Evolutionary conservation across 2,329 filamentous ascomycete species (phyloP), one percentile per base, ranked within the genome.

Genomic region (Chrysoporthe austroafricana): DNA sequence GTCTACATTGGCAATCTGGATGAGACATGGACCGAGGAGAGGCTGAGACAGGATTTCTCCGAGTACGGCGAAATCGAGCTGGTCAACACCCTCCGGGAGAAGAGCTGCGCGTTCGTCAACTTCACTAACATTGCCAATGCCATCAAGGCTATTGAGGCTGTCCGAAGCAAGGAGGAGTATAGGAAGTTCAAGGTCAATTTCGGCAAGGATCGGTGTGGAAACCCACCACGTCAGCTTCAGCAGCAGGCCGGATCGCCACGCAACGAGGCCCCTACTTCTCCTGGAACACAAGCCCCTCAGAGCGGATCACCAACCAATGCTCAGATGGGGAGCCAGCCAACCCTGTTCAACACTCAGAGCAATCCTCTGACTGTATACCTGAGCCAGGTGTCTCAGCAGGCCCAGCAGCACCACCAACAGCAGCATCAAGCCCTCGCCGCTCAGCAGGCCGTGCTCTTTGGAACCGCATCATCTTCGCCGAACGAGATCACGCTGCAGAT

Each of bases 61-160:
- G 95, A 98, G 78, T 98, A 93, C 75, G 96, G 96, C 72, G 96
- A 99, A 81, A 98, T 99, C 75, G 96, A 99, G 82, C 84, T 99
- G 71, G 94, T 99, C 71, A 99, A 99, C 81, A 92, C 96, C 18
- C 84, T 99, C 69, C 91, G 96, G 64, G 96, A 99, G 85, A 99
- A 99, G 89, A 97, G 94, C 83, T 99, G 96, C 79, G 96, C 96
- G 0, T 99, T 99, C 78, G 96, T 99, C 78, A 99, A 99, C 83
- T 99, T 99, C 79, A 99, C 96, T 77, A 99, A 99, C 82, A 99
- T 99, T 77, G 96, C 96, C 77, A 99, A 99, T 74, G 96, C 96
- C 62, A 99, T 99, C 85, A 99, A 99, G 84, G 96, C 96, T 0
- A 99, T 99, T 72, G 96, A 99, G 81, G 96, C 94, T 32, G 90